Evolutionary conservation across 2,329 filamentous ascomycete species (phyloP), one percentile per base, ranked within the genome.

Genomic region (Aureobasidium sp.): DNA sequence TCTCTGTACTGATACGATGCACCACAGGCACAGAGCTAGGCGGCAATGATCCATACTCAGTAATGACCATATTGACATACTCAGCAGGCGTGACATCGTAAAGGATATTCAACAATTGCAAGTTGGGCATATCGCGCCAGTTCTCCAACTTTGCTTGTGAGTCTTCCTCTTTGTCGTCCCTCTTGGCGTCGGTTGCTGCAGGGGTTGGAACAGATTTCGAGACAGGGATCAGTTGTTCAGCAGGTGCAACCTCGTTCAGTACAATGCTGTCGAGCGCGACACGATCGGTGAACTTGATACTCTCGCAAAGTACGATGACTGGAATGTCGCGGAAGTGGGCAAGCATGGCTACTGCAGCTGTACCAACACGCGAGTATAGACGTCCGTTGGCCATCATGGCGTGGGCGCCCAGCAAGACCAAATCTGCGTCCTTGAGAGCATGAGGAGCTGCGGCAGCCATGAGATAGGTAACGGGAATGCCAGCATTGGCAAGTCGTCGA

Each of bases 371-470:
- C 6, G 93, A 95, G 79, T 97, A 97, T 72, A 99, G 87, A 40
- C 93, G 88, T 10, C 96, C 96, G 78, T 98, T 98, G 71, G 93
- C 95, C 81, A 97, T 96, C 90, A 99, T 96, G 47, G 94, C 93
- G 76, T 98, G 95, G 6, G 95, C 94, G 16, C 94, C 95, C 1
- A 99, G 84, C 60, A 98, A 88, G 13, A 96, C 90, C 72, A 91
- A 90, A 9, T 90, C 92, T 1, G 88, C 89, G 42, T 89, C 84
- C 69, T 90, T 88, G 61, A 97, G 87, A 51, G 92, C 90, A 70
- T 93, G 90, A 59, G 90, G 89, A 65, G 97, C 84, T 18, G 91
- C 94, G 67, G 93, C 91, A 45, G 97, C 90, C 10, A 95, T 89
- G 38, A 90, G 89, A 81, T 98, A 99, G 66, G 91, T 88, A 60